phyloP scores from a whole-genome alignment of 352 stramenopile species.

The Phytophthora tubulina region DNA sequence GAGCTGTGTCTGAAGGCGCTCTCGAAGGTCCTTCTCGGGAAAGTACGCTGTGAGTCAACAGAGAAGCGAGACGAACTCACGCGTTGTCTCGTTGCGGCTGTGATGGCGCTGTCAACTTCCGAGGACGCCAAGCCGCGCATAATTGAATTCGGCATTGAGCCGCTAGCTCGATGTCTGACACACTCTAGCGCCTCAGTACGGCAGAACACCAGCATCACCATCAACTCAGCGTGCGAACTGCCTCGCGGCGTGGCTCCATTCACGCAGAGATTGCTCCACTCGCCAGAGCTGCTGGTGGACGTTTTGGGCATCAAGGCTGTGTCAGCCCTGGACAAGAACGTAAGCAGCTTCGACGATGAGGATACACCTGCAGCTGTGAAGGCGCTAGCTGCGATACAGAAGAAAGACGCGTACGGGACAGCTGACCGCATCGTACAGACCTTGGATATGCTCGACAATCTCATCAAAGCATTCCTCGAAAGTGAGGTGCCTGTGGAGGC shows the following conservation, averaged over 20 bases:
- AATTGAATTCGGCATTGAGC: conserved; percentile 77
- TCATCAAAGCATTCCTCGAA: conserved; percentile 47
- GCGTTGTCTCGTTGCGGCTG: conserved; percentile 56
- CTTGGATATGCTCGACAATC: conserved; percentile 59
- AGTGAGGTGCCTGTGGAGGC: conserved; percentile 30
- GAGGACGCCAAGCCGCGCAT: conserved; percentile 76
- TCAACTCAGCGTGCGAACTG: conserved; percentile 76
- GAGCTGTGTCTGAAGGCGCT: conserved; percentile 66
- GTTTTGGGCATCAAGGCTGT: conserved; percentile 64
- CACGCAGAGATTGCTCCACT: conserved; percentile 47
- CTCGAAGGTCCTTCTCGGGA: conserved; percentile 56
- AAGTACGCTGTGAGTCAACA: conserved; percentile 44
- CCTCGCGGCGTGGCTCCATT: conserved; percentile 57
- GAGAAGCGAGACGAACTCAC: conserved; percentile 56
- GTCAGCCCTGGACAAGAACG: conserved; percentile 52
- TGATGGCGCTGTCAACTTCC: conserved; percentile 77
- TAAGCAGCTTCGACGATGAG: conserved; percentile 55
- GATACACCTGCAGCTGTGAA: conserved; percentile 53
- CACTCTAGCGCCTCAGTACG: conserved; percentile 50
- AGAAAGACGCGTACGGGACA: conserved; percentile 24
- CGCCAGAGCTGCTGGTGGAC: conserved; percentile 56
- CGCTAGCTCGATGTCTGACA: conserved; percentile 65
- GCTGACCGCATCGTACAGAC: conserved; percentile 57
- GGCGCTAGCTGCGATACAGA: conserved; percentile 44
- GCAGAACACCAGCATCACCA: conserved; percentile 62